A percentile compares a stretch with the other conserved stretches of the same genome.
These are phyloP conservation scores for Wallacemonas sp. DNA, from an alignment of 208 protist species.

Conservation along the genomic window DNA sequence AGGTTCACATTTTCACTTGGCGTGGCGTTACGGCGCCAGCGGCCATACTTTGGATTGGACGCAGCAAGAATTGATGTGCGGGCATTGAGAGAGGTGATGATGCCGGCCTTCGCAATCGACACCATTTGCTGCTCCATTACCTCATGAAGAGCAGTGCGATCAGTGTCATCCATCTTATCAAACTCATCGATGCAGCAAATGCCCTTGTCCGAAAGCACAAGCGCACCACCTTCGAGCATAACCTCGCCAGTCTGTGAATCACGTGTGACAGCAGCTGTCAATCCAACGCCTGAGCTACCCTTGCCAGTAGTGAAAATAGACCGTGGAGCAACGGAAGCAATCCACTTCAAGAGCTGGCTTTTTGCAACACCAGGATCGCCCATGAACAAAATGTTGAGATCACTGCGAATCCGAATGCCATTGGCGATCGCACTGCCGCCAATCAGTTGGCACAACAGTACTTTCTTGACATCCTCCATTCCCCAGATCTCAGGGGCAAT, in stretches of 20 bases:
- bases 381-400: conserved; percentile 99
- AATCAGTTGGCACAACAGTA: conserved; percentile 97
- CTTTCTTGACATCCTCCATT: conserved; percentile 98
- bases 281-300: conserved; percentile 97
- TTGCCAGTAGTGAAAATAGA: conserved; percentile 99
- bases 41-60: conserved; percentile 97
- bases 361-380: conserved; percentile 99
- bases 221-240: conserved; percentile 95
- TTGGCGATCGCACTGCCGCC: conserved; percentile 98
- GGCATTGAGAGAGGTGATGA: conserved; percentile 99
- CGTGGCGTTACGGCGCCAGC: conserved; percentile 93
- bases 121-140: conserved; percentile 99
- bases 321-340: conserved; percentile 96
- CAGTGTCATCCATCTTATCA: conserved; percentile 99
- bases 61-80: conserved; percentile 98
- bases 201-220: conserved; percentile 97
- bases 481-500: conserved; percentile 98
- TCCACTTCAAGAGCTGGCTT: conserved; percentile 98
- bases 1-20: conserved; percentile 98
- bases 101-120: conserved; percentile 99
- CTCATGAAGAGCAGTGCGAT: conserved; percentile 97
- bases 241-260: conserved; percentile 96
- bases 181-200: conserved; percentile 99
- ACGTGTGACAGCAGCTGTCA: conserved; percentile 98
- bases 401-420: conserved; percentile 93